Evolutionary conservation across 441 rosid species (phyloP).

Genomic region (Euphorbia neoarborescens): DNA sequence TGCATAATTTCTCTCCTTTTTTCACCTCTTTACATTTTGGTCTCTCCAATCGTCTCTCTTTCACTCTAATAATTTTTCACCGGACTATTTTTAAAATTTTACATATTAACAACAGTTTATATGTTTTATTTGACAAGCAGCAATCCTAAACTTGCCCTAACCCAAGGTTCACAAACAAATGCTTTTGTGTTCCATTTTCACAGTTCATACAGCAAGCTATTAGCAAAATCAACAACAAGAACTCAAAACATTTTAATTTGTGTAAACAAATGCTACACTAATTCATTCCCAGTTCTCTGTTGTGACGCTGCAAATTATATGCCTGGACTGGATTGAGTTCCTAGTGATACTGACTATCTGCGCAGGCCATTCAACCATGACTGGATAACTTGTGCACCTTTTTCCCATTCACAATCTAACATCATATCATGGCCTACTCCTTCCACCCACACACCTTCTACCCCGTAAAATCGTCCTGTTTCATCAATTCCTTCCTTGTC

Average conservation of each 20-base stretch:
- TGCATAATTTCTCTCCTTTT: no score
- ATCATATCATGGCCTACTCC: constrained; percentile 85
- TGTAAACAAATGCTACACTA: not conserved
- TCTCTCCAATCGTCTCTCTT: no score
- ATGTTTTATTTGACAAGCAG: no score
- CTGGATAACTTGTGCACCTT: constrained; percentile 47
- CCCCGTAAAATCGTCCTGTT: constrained; percentile 57
- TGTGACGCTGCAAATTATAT: not conserved
- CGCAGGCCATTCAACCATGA: constrained; percentile 44
- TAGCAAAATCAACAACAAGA: not conserved
- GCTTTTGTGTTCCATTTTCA: not conserved
- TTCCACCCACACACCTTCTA: constrained; percentile 46
- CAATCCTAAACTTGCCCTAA: no score
- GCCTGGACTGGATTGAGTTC: not conserved
- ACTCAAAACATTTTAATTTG: not conserved
- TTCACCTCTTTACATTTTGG: no score
- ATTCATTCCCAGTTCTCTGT: not conserved
- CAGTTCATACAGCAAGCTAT: not conserved
- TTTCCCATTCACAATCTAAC: constrained; percentile 77
- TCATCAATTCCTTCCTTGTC: constrained; percentile 55
- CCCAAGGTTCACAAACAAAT: no score
- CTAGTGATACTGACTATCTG: constrained; percentile 14
- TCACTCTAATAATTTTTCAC: no score
- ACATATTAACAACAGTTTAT: no score
- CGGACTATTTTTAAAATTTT: no score